These are phyloP conservation scores for Picochlorum sp. DNA, from an alignment of 139 green algal species.

Conservation along the genomic window DNA sequence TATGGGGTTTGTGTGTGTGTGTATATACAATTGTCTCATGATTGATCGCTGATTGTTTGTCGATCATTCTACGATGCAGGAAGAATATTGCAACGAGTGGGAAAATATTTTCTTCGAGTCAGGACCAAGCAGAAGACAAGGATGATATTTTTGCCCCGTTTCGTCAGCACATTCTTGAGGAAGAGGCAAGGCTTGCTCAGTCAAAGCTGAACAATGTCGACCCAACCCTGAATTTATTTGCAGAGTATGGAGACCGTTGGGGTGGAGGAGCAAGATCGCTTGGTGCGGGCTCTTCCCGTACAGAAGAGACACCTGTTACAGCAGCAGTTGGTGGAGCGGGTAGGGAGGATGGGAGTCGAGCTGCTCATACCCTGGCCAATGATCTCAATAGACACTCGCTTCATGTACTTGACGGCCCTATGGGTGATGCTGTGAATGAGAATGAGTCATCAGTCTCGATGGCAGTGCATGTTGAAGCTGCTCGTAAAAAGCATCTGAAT, in stretches of 20 bases:
- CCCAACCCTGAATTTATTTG: conserved; percentile 40
- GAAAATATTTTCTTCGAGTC: not conserved
- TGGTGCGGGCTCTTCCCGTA: not conserved
- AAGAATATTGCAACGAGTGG: not conserved
- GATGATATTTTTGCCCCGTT: conserved; percentile 24
- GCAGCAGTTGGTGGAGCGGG: not conserved
- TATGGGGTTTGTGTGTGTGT: not conserved
- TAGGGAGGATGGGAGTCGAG: not conserved
- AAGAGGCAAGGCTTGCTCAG: conserved; percentile 13
- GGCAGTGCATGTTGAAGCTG: conserved; percentile 9
- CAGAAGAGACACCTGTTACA: not conserved
- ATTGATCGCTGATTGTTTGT: not conserved
- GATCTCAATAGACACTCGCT: conserved; percentile 32
- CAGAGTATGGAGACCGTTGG: conserved; percentile 22
- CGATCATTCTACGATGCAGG: not conserved
- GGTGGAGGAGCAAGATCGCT: not conserved
- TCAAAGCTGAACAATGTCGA: conserved; percentile 22
- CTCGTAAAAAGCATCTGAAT: not conserved
- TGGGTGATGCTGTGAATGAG: conserved; percentile 8
- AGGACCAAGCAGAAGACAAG: not conserved
- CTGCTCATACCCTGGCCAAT: conserved; percentile 8
- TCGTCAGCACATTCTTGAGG: conserved; percentile 3
- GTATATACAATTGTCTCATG: not conserved
- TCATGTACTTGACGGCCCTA: conserved; percentile 16
- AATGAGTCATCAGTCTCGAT: conserved; percentile 11